A percentile compares a stretch with the other conserved stretches of the same genome.
Conservation (phyloP, 495 filamentous ascomycete species). For the Ascodesmis nigricans region DNA sequence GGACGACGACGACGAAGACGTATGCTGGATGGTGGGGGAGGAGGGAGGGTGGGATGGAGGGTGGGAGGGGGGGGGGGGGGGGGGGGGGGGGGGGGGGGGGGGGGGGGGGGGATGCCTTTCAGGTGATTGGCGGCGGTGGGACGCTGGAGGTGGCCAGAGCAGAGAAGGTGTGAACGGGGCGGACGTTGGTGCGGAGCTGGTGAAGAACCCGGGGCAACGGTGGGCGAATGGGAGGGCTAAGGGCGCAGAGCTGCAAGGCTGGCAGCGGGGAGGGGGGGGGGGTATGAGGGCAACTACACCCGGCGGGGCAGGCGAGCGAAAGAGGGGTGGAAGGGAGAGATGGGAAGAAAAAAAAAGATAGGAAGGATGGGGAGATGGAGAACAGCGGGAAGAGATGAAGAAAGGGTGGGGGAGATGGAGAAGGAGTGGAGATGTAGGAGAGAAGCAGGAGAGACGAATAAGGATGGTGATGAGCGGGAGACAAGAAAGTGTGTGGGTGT, state of each 20-base stretch:
- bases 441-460: no score
- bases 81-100: slow-evolving; percentile 16
- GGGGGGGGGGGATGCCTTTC: slow-evolving; percentile 13
- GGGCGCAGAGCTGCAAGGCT: not conserved
- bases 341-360: not conserved
- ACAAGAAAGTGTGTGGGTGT: no score
- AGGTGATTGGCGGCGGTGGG: no score
- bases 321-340: slow-evolving; percentile 6
- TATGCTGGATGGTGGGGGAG: slow-evolving; percentile 15
- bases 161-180: no score
- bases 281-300: slow-evolving; percentile 10
- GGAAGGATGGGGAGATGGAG: not conserved
- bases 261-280: slow-evolving; percentile 1
- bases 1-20: slow-evolving; percentile 25
- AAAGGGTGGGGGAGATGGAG: no score
- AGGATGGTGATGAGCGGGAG: no score
- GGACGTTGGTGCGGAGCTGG: no score
- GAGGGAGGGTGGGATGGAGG: slow-evolving; percentile 9
- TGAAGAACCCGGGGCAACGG: no score
- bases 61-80: slow-evolving; percentile 12
- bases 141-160: no score
- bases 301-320: slow-evolving; percentile 14
- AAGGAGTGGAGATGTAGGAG: no score
- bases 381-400: not conserved
- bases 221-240: not conserved